A percentile compares a stretch with the other conserved stretches of the same genome.
Conservation (phyloP, 495 filamentous ascomycete species). For the Annulohypoxylon stygium region DNA sequence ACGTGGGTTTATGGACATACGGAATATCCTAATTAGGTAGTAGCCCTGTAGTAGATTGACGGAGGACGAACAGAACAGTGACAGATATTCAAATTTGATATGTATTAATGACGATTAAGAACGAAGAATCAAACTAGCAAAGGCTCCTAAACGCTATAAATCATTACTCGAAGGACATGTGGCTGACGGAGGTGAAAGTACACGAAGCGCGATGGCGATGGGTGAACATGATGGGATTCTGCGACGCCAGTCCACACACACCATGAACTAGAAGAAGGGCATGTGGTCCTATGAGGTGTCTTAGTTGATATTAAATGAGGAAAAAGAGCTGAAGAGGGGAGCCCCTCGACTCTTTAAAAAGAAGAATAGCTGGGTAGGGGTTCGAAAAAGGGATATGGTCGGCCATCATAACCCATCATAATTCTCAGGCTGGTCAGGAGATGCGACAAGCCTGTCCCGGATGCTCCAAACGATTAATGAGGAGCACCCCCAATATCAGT, state of each 20-base stretch:
- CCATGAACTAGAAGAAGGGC: constrained; percentile 37
- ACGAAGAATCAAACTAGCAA: constrained; percentile 32
- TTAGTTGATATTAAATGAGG: constrained; percentile 34
- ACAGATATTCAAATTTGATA: constrained; percentile 27
- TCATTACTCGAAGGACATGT: constrained; percentile 32
- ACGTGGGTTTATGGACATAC: background rate
- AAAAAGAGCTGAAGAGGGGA: constrained; percentile 25
- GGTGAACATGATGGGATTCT: constrained; percentile 34
- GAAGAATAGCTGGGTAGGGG: constrained; percentile 17
- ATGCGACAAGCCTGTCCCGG: constrained; percentile 27
- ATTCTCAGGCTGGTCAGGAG: constrained; percentile 25
- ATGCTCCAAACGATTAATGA: constrained; percentile 32
- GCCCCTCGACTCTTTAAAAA: constrained; percentile 6
- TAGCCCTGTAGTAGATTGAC: constrained; percentile 16
- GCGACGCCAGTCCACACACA: constrained; percentile 31
- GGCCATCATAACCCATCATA: constrained; percentile 9
- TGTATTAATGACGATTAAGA: constrained; percentile 14
- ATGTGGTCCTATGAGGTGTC: constrained; percentile 41
- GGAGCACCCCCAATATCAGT: constrained; percentile 23
- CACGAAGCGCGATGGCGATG: constrained; percentile 29
- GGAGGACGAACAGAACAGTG: constrained; percentile 24
- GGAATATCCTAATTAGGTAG: constrained; percentile 19
- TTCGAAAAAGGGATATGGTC: constrained; percentile 27
- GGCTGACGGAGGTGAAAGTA: constrained; percentile 30
- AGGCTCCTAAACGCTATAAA: constrained; percentile 32